These are phyloP conservation scores for Trichosporon asahii DNA, from an alignment of 1,284 basidiomycete species.

Conservation along the genomic window DNA sequence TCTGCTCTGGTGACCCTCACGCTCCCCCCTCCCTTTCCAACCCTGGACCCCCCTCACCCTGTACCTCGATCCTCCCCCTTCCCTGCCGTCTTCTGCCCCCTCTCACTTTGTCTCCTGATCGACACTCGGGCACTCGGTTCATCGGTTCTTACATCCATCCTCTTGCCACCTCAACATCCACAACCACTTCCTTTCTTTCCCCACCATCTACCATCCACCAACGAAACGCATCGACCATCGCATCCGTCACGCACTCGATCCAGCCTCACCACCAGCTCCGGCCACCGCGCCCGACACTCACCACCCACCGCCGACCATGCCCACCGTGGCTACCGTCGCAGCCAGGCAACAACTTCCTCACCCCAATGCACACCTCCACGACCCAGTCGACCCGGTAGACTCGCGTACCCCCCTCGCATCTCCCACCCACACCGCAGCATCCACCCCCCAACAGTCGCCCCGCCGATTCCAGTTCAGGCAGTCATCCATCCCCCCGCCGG, in stretches of 20 bases:
- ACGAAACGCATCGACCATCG: neutral
- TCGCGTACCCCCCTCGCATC: constrained; percentile 3
- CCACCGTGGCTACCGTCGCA: constrained; percentile 6
- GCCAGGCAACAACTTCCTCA: neutral
- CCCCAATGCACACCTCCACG: neutral
- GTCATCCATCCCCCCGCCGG: constrained; percentile 18
- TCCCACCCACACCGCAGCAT: neutral
- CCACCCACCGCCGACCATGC: constrained; percentile 5
- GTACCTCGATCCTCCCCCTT: neutral
- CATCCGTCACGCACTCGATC: neutral
- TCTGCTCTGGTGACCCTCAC: neutral
- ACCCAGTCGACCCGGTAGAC: constrained; percentile 4
- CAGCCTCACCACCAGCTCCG: neutral
- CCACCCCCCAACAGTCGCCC: neutral
- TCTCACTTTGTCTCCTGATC: constrained; percentile 7
- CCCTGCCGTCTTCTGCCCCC: neutral
- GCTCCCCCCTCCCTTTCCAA: neutral
- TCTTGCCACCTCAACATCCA: constrained; percentile 6
- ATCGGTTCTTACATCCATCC: constrained; percentile 4
- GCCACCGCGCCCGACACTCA: neutral
- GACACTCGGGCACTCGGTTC: constrained; percentile 10
- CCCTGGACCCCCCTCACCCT: neutral
- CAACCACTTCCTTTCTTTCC: neutral
- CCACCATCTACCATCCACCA: neutral
- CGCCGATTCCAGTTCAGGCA: neutral